Evolutionary conservation across 1,284 basidiomycete genomes (phyloP).

Genomic region (Xerocomus amazonicus): DNA sequence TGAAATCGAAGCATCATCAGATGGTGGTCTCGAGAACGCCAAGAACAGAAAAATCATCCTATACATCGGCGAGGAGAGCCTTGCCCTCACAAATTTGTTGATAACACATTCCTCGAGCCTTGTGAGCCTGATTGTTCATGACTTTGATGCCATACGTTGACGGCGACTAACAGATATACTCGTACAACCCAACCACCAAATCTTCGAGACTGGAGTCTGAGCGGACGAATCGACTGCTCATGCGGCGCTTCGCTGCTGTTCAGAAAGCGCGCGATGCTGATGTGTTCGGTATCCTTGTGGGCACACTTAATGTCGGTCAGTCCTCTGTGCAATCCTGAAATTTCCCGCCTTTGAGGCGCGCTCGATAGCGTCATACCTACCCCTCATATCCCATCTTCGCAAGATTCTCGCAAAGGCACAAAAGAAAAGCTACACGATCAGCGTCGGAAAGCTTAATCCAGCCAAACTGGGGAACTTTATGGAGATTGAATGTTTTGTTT

Average conservation of each 20-base stretch:
- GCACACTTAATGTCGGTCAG: slow-evolving; percentile 87
- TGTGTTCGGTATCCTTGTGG: slow-evolving; percentile 93
- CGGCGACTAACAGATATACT: slow-evolving; percentile 52
- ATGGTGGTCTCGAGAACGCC: neutral
- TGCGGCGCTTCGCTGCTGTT: slow-evolving; percentile 85
- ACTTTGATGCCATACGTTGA: neutral
- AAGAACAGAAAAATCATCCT: slow-evolving; percentile 45
- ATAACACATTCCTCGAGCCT: slow-evolving; percentile 62
- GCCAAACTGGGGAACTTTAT: slow-evolving; percentile 95
- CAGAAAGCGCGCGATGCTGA: slow-evolving; percentile 91
- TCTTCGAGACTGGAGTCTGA: slow-evolving; percentile 55
- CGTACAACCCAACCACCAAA: slow-evolving; percentile 65
- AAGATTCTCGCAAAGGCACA: slow-evolving; percentile 56
- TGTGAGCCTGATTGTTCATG: slow-evolving; percentile 20
- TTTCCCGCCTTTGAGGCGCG: neutral
- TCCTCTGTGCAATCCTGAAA: neutral
- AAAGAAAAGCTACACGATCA: slow-evolving; percentile 93
- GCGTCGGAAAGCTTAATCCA: slow-evolving; percentile 93
- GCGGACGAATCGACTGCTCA: slow-evolving; percentile 80
- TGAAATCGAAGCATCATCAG: neutral
- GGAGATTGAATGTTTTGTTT: slow-evolving; percentile 94
- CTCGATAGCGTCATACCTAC: slow-evolving; percentile 70
- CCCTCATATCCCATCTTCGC: slow-evolving; percentile 77
- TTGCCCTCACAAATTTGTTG: slow-evolving; percentile 82
- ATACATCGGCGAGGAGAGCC: slow-evolving; percentile 83